Conservation (phyloP, 2,329 filamentous ascomycete genomes). For the Verticillium longisporum region DNA sequence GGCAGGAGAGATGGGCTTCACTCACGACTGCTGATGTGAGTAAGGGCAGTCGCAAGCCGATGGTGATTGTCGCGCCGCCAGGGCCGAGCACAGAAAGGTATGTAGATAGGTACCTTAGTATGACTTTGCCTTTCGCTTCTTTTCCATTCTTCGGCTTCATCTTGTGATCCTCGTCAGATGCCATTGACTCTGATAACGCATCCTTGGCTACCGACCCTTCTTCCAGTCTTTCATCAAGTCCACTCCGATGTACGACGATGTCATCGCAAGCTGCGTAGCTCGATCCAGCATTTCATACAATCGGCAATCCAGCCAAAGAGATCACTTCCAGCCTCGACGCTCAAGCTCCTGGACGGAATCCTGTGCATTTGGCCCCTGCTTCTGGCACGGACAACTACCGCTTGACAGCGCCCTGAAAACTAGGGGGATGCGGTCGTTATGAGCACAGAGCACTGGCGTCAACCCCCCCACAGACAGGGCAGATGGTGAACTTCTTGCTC, state of each 20-base stretch:
- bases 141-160: neutral
- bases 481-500: too few species aligned
- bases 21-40: too few species aligned
- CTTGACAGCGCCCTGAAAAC: neutral
- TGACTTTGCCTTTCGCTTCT: constrained; percentile 1
- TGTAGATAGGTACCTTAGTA: neutral
- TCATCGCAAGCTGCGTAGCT: neutral
- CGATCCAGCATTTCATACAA: neutral
- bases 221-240: neutral
- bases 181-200: neutral
- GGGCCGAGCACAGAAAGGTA: too few species aligned
- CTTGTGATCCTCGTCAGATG: neutral
- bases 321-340: constrained; percentile 2
- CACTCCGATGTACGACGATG: neutral
- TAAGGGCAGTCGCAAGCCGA: too few species aligned
- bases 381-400: neutral
- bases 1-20: too few species aligned
- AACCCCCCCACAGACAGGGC: neutral
- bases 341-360: neutral
- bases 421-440: neutral
- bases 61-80: too few species aligned
- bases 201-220: neutral
- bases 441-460: neutral
- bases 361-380: neutral
- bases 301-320: constrained; percentile 5